These are phyloP conservation scores for Solanum peruvianum DNA, from an alignment of 257 asterid genomes.

Conservation along the genomic window DNA sequence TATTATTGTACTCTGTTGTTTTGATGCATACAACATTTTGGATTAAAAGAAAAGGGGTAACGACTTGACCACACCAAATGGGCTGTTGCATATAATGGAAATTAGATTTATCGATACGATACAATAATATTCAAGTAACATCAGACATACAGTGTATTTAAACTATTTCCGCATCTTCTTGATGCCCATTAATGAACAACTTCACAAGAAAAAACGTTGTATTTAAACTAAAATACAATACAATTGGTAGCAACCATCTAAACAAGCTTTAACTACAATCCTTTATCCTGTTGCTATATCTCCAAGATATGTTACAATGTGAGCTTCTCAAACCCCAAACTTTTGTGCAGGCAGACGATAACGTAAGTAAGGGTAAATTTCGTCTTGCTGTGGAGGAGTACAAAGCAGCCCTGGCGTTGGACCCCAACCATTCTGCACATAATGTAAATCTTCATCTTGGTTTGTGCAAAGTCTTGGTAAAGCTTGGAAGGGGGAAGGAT, in stretches of 20 bases:
- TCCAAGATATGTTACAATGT: not conserved
- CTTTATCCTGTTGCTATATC: not conserved
- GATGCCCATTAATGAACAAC: not conserved
- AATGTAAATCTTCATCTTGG: slow-evolving; percentile 81
- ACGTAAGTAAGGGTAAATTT: slow-evolving; percentile 81
- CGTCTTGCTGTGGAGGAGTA: slow-evolving; percentile 83
- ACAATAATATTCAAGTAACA: not conserved
- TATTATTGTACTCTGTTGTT: not conserved
- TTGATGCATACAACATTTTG: not conserved
- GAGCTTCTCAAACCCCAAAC: not conserved
- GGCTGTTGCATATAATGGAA: not conserved
- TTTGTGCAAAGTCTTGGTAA: slow-evolving; percentile 75
- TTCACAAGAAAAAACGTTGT: not conserved
- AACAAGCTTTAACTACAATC: too few relatives aligned
- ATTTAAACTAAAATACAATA: too few relatives aligned
- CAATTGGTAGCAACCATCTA: too few relatives aligned
- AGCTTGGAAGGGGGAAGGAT: slow-evolving; percentile 88
- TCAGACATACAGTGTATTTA: not conserved
- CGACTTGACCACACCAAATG: not conserved
- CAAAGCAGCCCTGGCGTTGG: slow-evolving; percentile 65
- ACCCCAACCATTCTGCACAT: slow-evolving; percentile 70
- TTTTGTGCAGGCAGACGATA: slow-evolving; percentile 76
- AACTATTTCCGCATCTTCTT: not conserved
- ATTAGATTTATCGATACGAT: not conserved
- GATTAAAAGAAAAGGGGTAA: not conserved